phyloP scores from a whole-genome alignment of 176 grass and related monocot species.

The Zea luxurians region DNA sequence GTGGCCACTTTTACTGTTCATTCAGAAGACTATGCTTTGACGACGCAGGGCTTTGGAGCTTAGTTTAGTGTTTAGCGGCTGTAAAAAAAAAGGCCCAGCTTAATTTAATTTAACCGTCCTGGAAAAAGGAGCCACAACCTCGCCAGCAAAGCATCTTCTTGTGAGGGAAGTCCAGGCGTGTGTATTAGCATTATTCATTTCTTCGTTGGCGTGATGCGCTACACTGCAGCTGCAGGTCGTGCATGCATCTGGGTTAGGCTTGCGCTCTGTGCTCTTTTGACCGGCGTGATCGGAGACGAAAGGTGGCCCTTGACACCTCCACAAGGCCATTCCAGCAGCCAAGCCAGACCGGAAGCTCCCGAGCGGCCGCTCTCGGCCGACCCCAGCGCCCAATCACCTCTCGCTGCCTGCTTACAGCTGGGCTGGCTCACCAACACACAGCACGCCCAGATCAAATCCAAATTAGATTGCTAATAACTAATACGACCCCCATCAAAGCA shows the following conservation, averaged over 20 bases:
- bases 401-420: neutral
- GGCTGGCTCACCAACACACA: neutral
- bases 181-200: too few species aligned
- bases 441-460: neutral
- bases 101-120: too few species aligned
- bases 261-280: neutral
- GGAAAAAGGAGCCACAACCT: too few species aligned
- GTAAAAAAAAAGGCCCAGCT: too few species aligned
- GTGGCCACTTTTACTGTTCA: too few species aligned
- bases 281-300: neutral
- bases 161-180: too few species aligned
- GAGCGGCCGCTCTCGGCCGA: conserved; percentile 2
- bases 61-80: too few species aligned
- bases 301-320: conserved; percentile 27
- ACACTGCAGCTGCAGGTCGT: neutral
- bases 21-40: too few species aligned
- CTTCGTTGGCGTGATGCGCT: too few species aligned
- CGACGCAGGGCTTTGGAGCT: too few species aligned
- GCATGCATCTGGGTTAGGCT: conserved; percentile 9
- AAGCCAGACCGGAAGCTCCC: neutral
- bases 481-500: neutral
- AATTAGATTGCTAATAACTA: neutral
- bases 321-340: conserved; percentile 35
- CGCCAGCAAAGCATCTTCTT: too few species aligned
- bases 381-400: conserved; percentile 23